Conservation (phyloP, 495 filamentous ascomycete species). For the Penicillium waksmanii region DNA sequence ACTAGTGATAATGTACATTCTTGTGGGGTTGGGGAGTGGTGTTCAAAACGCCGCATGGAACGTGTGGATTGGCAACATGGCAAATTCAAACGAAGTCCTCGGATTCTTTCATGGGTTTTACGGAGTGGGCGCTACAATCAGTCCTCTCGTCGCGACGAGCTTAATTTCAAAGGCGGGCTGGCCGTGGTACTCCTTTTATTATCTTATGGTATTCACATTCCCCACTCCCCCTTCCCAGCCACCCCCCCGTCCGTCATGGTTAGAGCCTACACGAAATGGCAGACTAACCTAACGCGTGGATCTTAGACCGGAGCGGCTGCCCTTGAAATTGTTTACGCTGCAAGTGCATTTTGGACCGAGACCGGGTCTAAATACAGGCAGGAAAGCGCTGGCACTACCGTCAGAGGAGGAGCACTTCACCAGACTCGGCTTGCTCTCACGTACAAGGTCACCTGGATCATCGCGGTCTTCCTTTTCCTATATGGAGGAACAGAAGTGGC, state of each 20-base stretch:
- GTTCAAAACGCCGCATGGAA: slow-evolving; percentile 64
- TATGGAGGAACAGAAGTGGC: slow-evolving; percentile 81
- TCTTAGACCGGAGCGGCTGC: slow-evolving; percentile 59
- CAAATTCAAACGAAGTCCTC: slow-evolving; percentile 57
- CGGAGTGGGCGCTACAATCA: slow-evolving; percentile 58
- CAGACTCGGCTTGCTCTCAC: slow-evolving; percentile 55
- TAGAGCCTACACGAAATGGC: neutral
- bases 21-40: slow-evolving; percentile 62
- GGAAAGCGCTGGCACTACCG: slow-evolving; percentile 24
- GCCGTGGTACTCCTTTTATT: slow-evolving; percentile 63
- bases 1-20: slow-evolving; percentile 54
- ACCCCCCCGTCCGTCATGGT: neutral
- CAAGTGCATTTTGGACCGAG: slow-evolving; percentile 63
- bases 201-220: slow-evolving; percentile 48
- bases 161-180: slow-evolving; percentile 53
- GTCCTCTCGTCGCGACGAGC: slow-evolving; percentile 58
- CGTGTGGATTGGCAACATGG: slow-evolving; percentile 61
- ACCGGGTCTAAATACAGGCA: slow-evolving; percentile 33
- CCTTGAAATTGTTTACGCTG: slow-evolving; percentile 56
- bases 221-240: neutral
- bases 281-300: neutral
- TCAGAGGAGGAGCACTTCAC: slow-evolving; percentile 43
- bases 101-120: slow-evolving; percentile 62
- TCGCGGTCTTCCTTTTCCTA: slow-evolving; percentile 67
- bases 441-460: slow-evolving; percentile 67